Evolutionary conservation across 192 early-diverging fungal genomes (phyloP), one percentile per base, ranked within the genome.

Genomic region (Backusella australiensis): DNA sequence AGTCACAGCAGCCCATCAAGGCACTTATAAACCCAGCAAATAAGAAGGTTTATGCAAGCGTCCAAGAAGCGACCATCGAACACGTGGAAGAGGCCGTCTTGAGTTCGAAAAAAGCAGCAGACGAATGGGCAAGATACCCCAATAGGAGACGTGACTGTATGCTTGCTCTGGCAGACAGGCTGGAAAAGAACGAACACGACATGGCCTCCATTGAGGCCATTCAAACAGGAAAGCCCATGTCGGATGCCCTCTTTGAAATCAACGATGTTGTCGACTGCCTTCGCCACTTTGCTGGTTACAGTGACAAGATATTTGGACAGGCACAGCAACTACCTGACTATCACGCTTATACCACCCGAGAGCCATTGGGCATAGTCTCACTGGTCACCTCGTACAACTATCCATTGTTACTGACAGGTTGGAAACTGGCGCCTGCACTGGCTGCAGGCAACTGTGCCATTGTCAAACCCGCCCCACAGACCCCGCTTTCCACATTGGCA

Each of bases 361-460:
- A 91, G 72, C 89, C 92, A 1, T 82, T 86, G n/a, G 94, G 95
- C 17, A 86, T 91, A 3, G 90, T 88, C 53, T 94, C 86, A 2
- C 73, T 93, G n/a, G 92, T 95, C 67, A 94, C 91, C 8, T 83
- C 85, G 11, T 93, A 89, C 72, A 91, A 93, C 80, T 91, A 91
- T 49, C 91, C 91, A 0, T 81, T 93, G 6, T 79, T 79, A 29
- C 49, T 89, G 59, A 75, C 91, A 1, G 91, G 88, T 26, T 91
- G 90, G 90, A 97, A 96, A 71, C 85, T 96, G 52, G 95, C 90
- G 4, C 92, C 94, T 5, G 88, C 91, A 21, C 80, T 95, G 29
- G 91, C 90, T 7, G 89, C 85, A 32, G 94, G 95, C 6, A 91
- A 89, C 81, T 88, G 90, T 32, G 72, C 82, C 26, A 84, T 90